Evolutionary conservation across 139 green algal species (phyloP).

Genomic region (Coccomyxa sp.): DNA sequence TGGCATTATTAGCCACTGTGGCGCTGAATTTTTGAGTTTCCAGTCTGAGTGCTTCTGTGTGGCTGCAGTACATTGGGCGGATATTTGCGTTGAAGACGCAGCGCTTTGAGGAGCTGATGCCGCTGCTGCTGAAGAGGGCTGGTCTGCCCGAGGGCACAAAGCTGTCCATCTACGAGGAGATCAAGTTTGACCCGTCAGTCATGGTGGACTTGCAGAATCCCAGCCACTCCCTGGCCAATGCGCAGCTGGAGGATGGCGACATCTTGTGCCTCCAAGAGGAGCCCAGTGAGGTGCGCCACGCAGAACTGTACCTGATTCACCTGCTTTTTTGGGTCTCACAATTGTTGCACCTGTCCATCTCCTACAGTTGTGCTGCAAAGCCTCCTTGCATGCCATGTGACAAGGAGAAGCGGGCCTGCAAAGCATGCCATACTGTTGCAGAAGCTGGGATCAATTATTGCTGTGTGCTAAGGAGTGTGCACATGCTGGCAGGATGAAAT

Average conservation of each 20-base stretch:
- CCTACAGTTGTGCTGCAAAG: not conserved
- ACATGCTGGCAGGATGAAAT: slow-evolving; percentile 9
- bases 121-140: slow-evolving; percentile 39
- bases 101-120: slow-evolving; percentile 32
- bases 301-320: not conserved
- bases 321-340: not conserved
- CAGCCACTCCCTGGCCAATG: slow-evolving; percentile 12
- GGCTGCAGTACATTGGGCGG: slow-evolving; percentile 44
- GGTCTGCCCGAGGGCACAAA: slow-evolving; percentile 23
- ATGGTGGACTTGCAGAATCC: slow-evolving; percentile 58
- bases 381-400: not conserved
- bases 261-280: slow-evolving; percentile 76
- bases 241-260: slow-evolving; percentile 82
- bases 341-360: not conserved
- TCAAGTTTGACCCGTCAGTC: slow-evolving; percentile 85
- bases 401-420: not conserved
- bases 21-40: no score
- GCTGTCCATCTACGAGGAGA: slow-evolving; percentile 74
- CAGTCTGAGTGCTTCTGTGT: slow-evolving; percentile 3
- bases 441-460: no score
- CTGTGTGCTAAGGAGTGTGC: no score
- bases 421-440: no score
- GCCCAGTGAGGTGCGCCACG: slow-evolving; percentile 16
- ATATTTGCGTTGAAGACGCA: slow-evolving; percentile 29
- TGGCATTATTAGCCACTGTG: no score